Percentiles rank a stretch among this genome's conserved stretches.
phyloP scores from a whole-genome alignment of 2,329 filamentous ascomycete species.

The Colletotrichum lini region DNA sequence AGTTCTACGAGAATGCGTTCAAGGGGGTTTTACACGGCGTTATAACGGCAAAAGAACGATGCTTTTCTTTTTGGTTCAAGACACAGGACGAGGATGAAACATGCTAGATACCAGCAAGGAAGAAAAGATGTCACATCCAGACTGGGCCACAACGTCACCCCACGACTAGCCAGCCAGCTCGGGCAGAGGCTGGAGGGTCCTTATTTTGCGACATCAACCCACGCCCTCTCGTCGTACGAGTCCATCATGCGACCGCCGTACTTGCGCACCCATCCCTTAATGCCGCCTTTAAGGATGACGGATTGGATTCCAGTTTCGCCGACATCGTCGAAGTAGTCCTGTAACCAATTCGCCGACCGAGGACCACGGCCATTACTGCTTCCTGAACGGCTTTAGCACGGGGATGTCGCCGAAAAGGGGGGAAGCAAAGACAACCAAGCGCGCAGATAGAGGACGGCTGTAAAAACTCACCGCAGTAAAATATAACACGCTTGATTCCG shows the following conservation, averaged over 20 bases:
- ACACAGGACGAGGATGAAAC: slow-evolving; percentile 33
- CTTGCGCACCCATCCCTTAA: slow-evolving; percentile 68
- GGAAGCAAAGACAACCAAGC: neutral
- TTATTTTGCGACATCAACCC: slow-evolving; percentile 45
- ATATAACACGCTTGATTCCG: slow-evolving; percentile 63
- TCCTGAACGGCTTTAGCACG: slow-evolving; percentile 52
- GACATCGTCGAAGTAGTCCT: slow-evolving; percentile 66
- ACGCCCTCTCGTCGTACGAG: slow-evolving; percentile 62
- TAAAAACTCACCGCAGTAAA: slow-evolving; percentile 65
- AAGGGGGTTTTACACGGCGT: slow-evolving; percentile 35
- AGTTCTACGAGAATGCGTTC: slow-evolving; percentile 27
- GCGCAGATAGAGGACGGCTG: slow-evolving; percentile 6
- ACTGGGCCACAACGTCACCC: neutral
- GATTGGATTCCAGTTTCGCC: slow-evolving; percentile 61
- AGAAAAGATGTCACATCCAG: slow-evolving; percentile 42
- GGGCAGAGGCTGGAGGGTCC: neutral
- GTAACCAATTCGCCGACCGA: slow-evolving; percentile 69
- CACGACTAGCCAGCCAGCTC: slow-evolving; percentile 19
- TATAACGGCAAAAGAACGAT: slow-evolving; percentile 37
- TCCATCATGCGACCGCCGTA: slow-evolving; percentile 65
- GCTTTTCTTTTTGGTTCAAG: slow-evolving; percentile 33
- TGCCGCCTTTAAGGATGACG: slow-evolving; percentile 65
- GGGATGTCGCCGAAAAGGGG: neutral
- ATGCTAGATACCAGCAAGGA: slow-evolving; percentile 50
- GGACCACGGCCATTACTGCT: slow-evolving; percentile 66